Base-by-base conservation (phyloP, 2,329 filamentous ascomycete species). In the Xylaria sp. region DNA sequence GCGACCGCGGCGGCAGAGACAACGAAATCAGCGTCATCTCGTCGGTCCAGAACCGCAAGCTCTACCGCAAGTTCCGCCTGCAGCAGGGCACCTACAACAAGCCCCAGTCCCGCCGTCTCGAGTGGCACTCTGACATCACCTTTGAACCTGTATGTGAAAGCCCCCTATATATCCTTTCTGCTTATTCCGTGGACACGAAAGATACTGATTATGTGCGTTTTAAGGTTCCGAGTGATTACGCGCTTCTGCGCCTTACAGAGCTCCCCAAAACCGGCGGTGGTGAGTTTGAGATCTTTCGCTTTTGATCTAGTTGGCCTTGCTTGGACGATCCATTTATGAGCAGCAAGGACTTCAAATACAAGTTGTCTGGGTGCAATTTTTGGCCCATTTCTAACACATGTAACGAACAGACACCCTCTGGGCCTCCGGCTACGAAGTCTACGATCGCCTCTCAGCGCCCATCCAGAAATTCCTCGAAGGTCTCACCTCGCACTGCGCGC, bases 1-100 rank as follows among this genome's bases (percentile, higher is more conserved):
- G 84, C 9, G 86, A 88, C 66, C 78, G 86, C 25, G 88, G 87
- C 37, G 84, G 82, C 39, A 80, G 80, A 9, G 89, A 92, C 73
- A 81, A 86, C 48, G 84, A 91, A 76, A 89, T 92, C 75, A 90
- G 86, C 79, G 85, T 87, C 66, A 92, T 92, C 74, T 88, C 85
- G 50, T 90, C 88, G 0, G 82, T 84, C 37, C 83, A 87, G 70
- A 80, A 81, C 44, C 87, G 86, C 75, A 85, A 85, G 75, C 80
- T 85, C 37, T 87, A 87, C 78, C 65, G 46, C 50, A 54, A 50
- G 32, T 69, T 55, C 66, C 39, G 18, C 37, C 18, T 37, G 48
- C 23, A 58, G 9, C 34, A 58, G 59, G 75, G 80, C 23, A 77
- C 54, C 37, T 41, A 55, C 39, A 79, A 44, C 78, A 79, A 72